Evolutionary conservation across 106 monocot species (phyloP).

Genomic region (Dendrobium catenatum): DNA sequence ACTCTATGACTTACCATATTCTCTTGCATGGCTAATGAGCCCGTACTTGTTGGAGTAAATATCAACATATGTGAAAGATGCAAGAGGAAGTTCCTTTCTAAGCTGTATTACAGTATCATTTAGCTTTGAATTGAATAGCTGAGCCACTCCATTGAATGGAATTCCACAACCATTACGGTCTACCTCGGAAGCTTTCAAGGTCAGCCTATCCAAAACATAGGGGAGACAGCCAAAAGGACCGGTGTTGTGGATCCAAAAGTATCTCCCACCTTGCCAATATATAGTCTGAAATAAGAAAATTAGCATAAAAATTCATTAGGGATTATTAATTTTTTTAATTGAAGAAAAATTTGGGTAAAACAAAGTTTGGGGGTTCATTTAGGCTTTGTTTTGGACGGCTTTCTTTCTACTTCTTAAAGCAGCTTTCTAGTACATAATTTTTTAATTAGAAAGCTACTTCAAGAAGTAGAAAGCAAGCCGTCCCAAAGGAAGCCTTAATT

Average conservation of each 20-base stretch:
- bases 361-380: not conserved
- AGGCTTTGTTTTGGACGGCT: too few relatives aligned
- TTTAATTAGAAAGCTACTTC: too few relatives aligned
- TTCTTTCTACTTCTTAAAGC: too few relatives aligned
- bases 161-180: conserved; percentile 58
- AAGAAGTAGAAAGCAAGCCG: too few relatives aligned
- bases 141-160: conserved; percentile 61
- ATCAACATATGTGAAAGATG: conserved; percentile 78
- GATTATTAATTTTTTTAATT: not conserved
- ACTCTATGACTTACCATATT: conserved; percentile 36
- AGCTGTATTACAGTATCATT: conserved; percentile 56
- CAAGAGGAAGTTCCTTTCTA: conserved; percentile 49
- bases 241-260: conserved; percentile 94
- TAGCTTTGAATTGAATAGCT: conserved; percentile 61
- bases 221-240: conserved; percentile 91
- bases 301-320: not conserved
- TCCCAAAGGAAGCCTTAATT: too few relatives aligned
- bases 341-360: not conserved
- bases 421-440: too few relatives aligned
- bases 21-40: conserved; percentile 46
- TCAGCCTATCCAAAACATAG: conserved; percentile 41
- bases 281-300: conserved; percentile 30
- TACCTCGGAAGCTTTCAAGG: conserved; percentile 18
- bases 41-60: conserved; percentile 72
- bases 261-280: conserved; percentile 57